Evolutionary conservation across 1,284 basidiomycete species (phyloP).

Genomic region (Melampsora americana): DNA sequence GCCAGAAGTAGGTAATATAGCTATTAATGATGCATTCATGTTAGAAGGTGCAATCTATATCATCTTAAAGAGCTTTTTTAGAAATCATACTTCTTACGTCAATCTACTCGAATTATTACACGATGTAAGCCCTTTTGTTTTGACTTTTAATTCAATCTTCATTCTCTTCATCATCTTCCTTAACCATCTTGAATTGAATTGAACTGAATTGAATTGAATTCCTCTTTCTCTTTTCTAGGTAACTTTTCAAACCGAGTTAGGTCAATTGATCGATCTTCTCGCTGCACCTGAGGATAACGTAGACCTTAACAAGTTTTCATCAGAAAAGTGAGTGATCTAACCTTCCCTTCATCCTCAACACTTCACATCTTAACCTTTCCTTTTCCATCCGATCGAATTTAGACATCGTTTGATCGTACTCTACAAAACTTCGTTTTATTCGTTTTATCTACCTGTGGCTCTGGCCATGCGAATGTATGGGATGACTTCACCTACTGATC

Average conservation of each 20-base stretch:
- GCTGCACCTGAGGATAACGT: slow-evolving; percentile 87
- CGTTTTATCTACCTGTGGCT: slow-evolving; percentile 96
- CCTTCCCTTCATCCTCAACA: background rate
- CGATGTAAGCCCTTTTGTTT: slow-evolving; percentile 61
- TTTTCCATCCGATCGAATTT: background rate
- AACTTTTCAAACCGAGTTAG: slow-evolving; percentile 91
- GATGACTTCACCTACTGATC: slow-evolving; percentile 18
- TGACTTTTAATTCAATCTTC: background rate
- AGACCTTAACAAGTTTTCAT: slow-evolving; percentile 80
- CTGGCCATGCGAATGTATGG: slow-evolving; percentile 73
- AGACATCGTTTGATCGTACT: slow-evolving; percentile 90
- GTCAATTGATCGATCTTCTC: slow-evolving; percentile 91
- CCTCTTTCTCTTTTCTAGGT: slow-evolving; percentile 58
- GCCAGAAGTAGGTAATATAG: slow-evolving; percentile 73
- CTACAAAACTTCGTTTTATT: slow-evolving; percentile 98
- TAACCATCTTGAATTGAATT: background rate
- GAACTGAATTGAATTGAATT: background rate
- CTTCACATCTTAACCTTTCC: background rate
- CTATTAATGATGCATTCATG: slow-evolving; percentile 97
- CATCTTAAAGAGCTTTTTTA: slow-evolving; percentile 84
- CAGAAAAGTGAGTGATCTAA: slow-evolving; percentile 61
- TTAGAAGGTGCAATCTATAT: slow-evolving; percentile 90
- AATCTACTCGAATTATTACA: slow-evolving; percentile 87
- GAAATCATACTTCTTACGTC: slow-evolving; percentile 74
- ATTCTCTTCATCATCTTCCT: background rate